A percentile compares a stretch with the other conserved stretches of the same genome.
Evolutionary conservation across 169 alveolate genomes (phyloP).

Genomic region (Cryptosporidium baileyi): DNA sequence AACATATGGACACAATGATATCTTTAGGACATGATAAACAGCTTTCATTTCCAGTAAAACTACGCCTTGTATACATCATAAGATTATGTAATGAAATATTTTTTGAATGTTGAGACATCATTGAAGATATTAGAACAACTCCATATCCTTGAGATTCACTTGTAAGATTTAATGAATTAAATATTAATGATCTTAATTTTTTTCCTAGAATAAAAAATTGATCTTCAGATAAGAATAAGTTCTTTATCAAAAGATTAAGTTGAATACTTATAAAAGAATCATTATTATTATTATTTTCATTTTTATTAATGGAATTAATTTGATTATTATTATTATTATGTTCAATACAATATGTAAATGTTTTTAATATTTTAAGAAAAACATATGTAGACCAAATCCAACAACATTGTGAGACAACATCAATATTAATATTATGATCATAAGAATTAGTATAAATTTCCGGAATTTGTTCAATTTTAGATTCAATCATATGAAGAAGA

Average conservation of each 20-base stretch:
- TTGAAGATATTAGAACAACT: conserved; percentile 16
- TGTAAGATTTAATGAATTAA: conserved; percentile 18
- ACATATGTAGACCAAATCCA: conserved; percentile 58
- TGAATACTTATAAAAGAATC: neutral
- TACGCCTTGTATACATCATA: conserved; percentile 49
- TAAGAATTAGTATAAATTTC: neutral
- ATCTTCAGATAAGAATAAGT: neutral
- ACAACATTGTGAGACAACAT: conserved; percentile 38
- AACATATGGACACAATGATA: conserved; percentile 28
- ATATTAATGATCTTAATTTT: conserved; percentile 5
- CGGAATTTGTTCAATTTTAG: neutral
- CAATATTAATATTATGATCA: neutral
- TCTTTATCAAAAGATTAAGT: neutral
- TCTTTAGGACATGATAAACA: conserved; percentile 61
- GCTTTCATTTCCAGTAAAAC: conserved; percentile 20
- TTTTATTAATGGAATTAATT: neutral
- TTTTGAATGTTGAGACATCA: conserved; percentile 29
- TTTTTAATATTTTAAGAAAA: conserved; percentile 18
- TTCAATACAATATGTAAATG: conserved; percentile 32
- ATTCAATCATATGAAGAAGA: neutral
- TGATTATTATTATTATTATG: neutral
- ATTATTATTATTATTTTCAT: neutral
- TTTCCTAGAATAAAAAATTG: conserved; percentile 14
- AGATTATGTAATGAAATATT: conserved; percentile 33
- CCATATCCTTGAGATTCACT: conserved; percentile 65